Conservation (phyloP, 176 grass and related monocot species). For the Tuctoria greenei region DNA sequence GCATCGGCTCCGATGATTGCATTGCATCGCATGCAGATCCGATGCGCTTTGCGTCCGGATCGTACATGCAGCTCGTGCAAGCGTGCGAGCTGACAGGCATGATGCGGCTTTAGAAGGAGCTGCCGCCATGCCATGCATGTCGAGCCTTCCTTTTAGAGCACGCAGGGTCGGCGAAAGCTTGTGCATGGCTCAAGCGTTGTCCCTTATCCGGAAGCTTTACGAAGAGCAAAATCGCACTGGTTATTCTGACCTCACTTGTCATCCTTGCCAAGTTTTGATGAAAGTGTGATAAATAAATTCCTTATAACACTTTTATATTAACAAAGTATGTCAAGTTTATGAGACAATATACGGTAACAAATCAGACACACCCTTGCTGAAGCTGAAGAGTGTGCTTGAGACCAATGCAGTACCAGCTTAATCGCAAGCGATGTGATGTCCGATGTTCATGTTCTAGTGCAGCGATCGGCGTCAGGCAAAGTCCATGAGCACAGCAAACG, state of each 20-base stretch:
- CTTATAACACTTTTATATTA: too few relatives aligned
- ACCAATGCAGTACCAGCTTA: neutral
- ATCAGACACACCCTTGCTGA: too few relatives aligned
- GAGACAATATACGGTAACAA: too few relatives aligned
- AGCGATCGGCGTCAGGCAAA: slow-evolving; percentile 16
- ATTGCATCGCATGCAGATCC: neutral
- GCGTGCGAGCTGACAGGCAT: slow-evolving; percentile 13
- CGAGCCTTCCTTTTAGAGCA: slow-evolving; percentile 40
- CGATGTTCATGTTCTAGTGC: slow-evolving; percentile 4
- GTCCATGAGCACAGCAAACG: slow-evolving; percentile 50
- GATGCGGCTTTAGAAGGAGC: slow-evolving; percentile 33
- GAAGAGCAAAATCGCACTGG: neutral
- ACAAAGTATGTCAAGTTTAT: too few relatives aligned
- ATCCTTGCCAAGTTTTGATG: neutral
- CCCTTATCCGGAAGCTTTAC: slow-evolving; percentile 12
- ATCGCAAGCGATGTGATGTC: slow-evolving; percentile 29
- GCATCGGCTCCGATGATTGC: slow-evolving; percentile 5
- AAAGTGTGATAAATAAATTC: too few relatives aligned
- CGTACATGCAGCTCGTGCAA: slow-evolving; percentile 13
- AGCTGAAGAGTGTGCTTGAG: neutral
- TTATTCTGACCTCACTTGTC: neutral
- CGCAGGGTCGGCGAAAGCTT: slow-evolving; percentile 7
- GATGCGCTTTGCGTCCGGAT: slow-evolving; percentile 4
- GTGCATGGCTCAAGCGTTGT: neutral
- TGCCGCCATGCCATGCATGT: neutral